A percentile compares a stretch with the other conserved stretches of the same genome.
phyloP scores from a whole-genome alignment of 345 rosid genomes.

The Mallotus nudiflorus region DNA sequence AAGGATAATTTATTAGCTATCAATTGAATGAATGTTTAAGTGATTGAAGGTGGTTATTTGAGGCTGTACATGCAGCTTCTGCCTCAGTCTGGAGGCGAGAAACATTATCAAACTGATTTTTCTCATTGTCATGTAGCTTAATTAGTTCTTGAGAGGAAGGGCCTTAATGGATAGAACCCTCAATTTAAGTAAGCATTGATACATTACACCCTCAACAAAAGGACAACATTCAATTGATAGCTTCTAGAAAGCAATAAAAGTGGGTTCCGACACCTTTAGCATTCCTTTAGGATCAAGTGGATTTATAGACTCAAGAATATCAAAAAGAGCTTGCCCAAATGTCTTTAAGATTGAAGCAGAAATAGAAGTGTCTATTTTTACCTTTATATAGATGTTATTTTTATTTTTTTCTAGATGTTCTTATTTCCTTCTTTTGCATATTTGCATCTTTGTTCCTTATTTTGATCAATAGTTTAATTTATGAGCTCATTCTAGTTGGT shows the following conservation, averaged over 20 bases:
- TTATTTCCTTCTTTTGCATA: neutral
- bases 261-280: neutral
- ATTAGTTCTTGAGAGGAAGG: slow-evolving; percentile 28
- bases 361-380: no score
- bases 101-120: slow-evolving; percentile 24
- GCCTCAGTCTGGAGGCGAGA: slow-evolving; percentile 33
- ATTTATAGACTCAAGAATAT: slow-evolving; percentile 8
- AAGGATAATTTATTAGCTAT: no score
- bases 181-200: neutral
- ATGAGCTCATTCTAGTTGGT: neutral
- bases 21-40: no score
- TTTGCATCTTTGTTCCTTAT: neutral
- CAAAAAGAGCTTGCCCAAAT: slow-evolving; percentile 5
- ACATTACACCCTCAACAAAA: neutral
- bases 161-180: neutral
- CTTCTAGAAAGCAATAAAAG: neutral
- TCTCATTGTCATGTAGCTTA: slow-evolving; percentile 22
- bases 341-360: neutral
- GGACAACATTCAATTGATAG: neutral
- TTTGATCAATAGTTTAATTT: neutral
- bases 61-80: slow-evolving; percentile 12
- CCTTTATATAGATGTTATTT: no score
- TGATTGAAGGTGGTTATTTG: no score
- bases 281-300: slow-evolving; percentile 3
- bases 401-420: no score